Percentiles rank a stretch among this genome's conserved stretches.
These are phyloP conservation scores for Aphanomyces euteiches DNA, from an alignment of 352 stramenopile species.

Conservation along the genomic window DNA sequence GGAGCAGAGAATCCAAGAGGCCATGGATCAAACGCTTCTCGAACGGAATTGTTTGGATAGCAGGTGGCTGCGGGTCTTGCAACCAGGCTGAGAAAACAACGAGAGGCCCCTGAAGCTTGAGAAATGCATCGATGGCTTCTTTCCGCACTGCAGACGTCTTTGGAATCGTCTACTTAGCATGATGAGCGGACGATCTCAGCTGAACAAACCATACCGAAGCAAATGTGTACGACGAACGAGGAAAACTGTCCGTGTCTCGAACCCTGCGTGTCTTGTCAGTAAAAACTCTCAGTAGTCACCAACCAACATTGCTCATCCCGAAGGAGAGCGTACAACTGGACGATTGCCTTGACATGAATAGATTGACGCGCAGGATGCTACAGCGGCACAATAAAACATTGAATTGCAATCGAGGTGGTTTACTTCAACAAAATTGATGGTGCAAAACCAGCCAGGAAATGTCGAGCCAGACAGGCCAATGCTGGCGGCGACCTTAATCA, in stretches of 20 bases:
- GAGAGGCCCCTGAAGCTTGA: constrained; percentile 55
- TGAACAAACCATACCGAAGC: constrained; percentile 42
- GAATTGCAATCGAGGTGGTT: neutral
- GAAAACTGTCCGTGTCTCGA: constrained; percentile 76
- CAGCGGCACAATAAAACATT: neutral
- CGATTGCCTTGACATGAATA: constrained; percentile 38
- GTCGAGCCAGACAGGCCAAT: constrained; percentile 43
- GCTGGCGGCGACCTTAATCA: constrained; percentile 50
- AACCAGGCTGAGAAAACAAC: constrained; percentile 69
- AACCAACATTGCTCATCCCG: constrained; percentile 72
- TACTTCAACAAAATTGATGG: constrained; percentile 51
- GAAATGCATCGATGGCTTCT: constrained; percentile 36
- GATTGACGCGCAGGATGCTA: constrained; percentile 25
- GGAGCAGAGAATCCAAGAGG: constrained; percentile 66
- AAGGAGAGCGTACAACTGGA: constrained; percentile 61
- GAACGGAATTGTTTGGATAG: constrained; percentile 57
- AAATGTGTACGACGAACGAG: constrained; percentile 67
- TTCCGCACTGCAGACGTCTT: constrained; percentile 37
- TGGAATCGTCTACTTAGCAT: constrained; percentile 39
- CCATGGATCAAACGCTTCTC: constrained; percentile 69
- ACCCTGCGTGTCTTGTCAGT: constrained; percentile 37
- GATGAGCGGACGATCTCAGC: neutral
- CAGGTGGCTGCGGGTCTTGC: constrained; percentile 66
- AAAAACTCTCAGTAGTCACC: neutral
- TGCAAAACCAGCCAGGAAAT: constrained; percentile 70